A percentile compares a stretch with the other conserved stretches of the same genome.
Evolutionary conservation across 306 rosid species (phyloP).

Genomic region (Dalbergia cochinchinensis): DNA sequence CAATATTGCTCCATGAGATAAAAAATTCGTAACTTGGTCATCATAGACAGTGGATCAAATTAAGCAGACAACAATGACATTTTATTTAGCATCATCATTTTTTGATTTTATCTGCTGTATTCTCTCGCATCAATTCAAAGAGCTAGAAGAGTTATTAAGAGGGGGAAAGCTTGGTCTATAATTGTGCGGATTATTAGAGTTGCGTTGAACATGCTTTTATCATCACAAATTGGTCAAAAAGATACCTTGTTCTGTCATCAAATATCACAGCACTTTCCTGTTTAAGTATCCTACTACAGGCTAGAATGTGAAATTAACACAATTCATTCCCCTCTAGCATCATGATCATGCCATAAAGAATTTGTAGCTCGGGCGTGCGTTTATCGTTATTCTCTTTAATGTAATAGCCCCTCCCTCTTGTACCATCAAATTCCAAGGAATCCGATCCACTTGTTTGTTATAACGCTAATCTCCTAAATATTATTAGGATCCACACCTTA

Average conservation of each 20-base stretch:
- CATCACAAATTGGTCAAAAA: not conserved
- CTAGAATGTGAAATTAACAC: not conserved
- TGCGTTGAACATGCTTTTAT: not conserved
- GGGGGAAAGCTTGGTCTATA: not conserved
- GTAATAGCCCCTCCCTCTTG: too few relatives aligned
- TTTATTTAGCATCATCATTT: not conserved
- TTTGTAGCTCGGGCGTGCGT: too few relatives aligned
- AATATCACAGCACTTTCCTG: not conserved
- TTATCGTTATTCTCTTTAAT: too few relatives aligned
- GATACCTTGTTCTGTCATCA: not conserved
- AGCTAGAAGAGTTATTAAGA: too few relatives aligned
- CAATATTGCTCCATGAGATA: too few relatives aligned
- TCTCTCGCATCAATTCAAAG: not conserved
- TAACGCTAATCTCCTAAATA: too few relatives aligned
- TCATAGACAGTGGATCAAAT: too few relatives aligned
- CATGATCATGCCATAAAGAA: not conserved
- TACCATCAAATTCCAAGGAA: too few relatives aligned
- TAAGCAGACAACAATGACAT: too few relatives aligned
- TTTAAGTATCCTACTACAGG: not conserved
- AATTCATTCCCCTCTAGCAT: not conserved
- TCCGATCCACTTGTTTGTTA: too few relatives aligned
- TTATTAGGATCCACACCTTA: too few relatives aligned
- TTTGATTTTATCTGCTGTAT: not conserved
- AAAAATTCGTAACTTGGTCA: too few relatives aligned
- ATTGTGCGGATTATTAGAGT: not conserved